Evolutionary conservation across 208 protist genomes (phyloP).

Genomic region (Leishmania mexicana): DNA sequence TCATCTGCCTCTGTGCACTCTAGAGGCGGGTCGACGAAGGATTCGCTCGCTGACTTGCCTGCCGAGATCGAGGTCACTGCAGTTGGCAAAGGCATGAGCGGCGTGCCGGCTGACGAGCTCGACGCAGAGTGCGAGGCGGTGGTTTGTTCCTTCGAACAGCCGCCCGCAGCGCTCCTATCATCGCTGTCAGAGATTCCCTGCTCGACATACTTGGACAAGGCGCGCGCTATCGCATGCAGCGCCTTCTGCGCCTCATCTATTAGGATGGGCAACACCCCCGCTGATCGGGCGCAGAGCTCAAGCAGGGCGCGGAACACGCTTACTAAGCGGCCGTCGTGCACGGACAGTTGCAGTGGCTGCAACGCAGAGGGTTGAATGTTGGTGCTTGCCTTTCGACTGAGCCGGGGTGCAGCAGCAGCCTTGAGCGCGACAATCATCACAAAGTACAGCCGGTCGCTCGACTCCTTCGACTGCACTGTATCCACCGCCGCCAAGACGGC

Average conservation of each 20-base stretch:
- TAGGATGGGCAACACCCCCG: slow-evolving; percentile 37
- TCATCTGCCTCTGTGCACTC: slow-evolving; percentile 3
- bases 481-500: slow-evolving; percentile 50
- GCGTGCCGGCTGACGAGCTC: slow-evolving; percentile 13
- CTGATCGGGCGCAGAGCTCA: slow-evolving; percentile 37
- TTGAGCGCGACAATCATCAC: slow-evolving; percentile 62
- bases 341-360: slow-evolving; percentile 37
- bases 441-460: slow-evolving; percentile 60
- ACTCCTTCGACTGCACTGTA: slow-evolving; percentile 42
- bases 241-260: slow-evolving; percentile 55
- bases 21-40: slow-evolving; percentile 5
- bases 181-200: slow-evolving; percentile 5
- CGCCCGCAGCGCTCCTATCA: neutral
- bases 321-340: slow-evolving; percentile 52
- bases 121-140: slow-evolving; percentile 6
- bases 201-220: slow-evolving; percentile 64
- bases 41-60: neutral
- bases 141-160: neutral
- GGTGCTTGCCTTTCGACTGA: slow-evolving; percentile 31
- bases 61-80: neutral
- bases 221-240: slow-evolving; percentile 52
- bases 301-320: slow-evolving; percentile 56
- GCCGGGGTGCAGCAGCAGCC: slow-evolving; percentile 55
- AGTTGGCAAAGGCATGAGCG: slow-evolving; percentile 20
- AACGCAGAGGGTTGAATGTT: slow-evolving; percentile 20